Base-by-base conservation (phyloP, 129 eudicot species). In the Smallanthus sonchifolius region DNA sequence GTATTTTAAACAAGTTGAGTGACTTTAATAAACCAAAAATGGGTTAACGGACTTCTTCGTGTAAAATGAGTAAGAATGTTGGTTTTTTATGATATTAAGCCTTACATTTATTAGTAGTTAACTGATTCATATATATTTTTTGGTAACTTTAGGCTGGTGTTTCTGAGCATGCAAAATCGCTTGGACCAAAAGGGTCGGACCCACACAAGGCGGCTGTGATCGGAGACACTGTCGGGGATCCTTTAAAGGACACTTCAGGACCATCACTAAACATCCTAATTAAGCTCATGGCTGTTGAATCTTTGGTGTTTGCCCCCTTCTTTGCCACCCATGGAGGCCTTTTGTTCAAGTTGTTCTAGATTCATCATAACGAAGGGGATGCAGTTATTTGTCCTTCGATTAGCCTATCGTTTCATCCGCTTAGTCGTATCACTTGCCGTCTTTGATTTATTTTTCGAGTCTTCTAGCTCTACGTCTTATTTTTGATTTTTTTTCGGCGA, bases 201-300 rank as follows among this genome's bases (percentile, higher is more conserved):
- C 80, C 97, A 62, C 97, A 92, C 87, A 92, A 85, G 72, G 97
- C 97, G 5, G 94, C 97, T 61, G 97, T 92, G 55, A 91, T 92
- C 32, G 97, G 97, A 17, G 97, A 92, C 88, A 92, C 97, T 0
- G 84, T 92, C 17, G 97, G 97, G 14, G 97, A 92, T 81, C 97
- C 97, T 13, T 81, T 91, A 54, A 91, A 91, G 87, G 97, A 92
- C 86, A 92, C 97, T 17, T 92, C 97, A 7, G 97, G 97, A 35
- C 97, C 97, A 32, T 87, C 97, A 4, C 84, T 92, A 16, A 92
- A 92, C 91, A 92, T 92, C 72, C 82, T 92, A 40, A 89, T 92
- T 61, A 92, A 92, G 91, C 93, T 92, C 30, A 92, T 92, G 97
- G 97, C 97, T 14, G 97, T 92, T 13, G 97, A 92, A 59, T 92